These are phyloP conservation scores for Heliophila coronopifolia DNA, from an alignment of 441 rosid species.

Conservation along the genomic window DNA sequence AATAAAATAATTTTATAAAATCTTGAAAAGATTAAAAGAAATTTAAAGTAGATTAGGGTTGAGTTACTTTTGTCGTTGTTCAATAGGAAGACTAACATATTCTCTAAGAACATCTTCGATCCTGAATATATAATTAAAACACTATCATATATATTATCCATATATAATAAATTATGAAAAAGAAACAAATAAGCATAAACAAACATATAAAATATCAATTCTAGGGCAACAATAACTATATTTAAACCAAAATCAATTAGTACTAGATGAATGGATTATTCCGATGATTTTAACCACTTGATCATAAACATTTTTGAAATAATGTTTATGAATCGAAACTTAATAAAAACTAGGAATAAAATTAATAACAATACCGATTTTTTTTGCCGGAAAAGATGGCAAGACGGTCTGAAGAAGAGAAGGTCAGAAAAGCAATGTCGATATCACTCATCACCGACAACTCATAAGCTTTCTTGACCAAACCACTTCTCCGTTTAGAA, in stretches of 20 bases:
- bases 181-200: no score
- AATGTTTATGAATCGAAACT: no score
- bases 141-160: not conserved
- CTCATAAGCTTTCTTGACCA: conserved; percentile 77
- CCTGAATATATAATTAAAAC: conserved; percentile 28
- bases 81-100: conserved; percentile 52
- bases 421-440: conserved; percentile 66
- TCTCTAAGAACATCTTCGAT: conserved; percentile 66
- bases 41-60: not conserved
- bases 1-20: not conserved
- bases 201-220: no score
- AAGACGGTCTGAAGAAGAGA: conserved; percentile 52
- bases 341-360: no score
- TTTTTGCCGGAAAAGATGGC: conserved; percentile 55
- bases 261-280: no score
- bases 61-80: conserved; percentile 56
- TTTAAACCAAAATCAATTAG: no score
- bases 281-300: no score
- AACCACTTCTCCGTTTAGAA: conserved; percentile 79
- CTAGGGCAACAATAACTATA: no score
- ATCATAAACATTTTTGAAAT: no score
- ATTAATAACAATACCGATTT: conserved; percentile 30
- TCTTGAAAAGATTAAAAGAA: no score
- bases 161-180: no score
- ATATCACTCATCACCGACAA: conserved; percentile 63